Evolutionary conservation across 2,329 filamentous ascomycete species (phyloP).

Genomic region (Metarhizium guizhouense): DNA sequence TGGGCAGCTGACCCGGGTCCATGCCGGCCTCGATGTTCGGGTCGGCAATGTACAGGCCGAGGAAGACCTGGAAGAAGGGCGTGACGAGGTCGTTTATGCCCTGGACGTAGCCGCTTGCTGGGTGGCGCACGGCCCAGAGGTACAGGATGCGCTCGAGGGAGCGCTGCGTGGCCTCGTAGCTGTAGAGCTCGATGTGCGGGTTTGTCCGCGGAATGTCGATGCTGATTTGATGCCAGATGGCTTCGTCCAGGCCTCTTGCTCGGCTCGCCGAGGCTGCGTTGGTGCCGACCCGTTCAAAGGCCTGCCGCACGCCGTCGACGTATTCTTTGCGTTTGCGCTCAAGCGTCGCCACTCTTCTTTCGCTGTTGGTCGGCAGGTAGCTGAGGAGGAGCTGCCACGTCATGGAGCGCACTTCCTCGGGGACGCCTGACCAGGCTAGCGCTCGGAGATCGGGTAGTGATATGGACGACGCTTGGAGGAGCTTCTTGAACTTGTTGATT

Average conservation of each 20-base stretch:
- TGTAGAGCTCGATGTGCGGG: slow-evolving; percentile 88
- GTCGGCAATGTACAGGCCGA: slow-evolving; percentile 92
- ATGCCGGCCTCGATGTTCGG: slow-evolving; percentile 86
- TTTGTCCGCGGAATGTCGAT: slow-evolving; percentile 96
- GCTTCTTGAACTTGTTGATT: slow-evolving; percentile 97
- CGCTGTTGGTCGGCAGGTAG: slow-evolving; percentile 94
- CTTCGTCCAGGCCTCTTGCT: slow-evolving; percentile 73
- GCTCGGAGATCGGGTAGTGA: slow-evolving; percentile 74
- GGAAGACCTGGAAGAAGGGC: slow-evolving; percentile 95
- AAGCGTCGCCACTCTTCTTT: slow-evolving; percentile 78
- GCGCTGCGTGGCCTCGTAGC: slow-evolving; percentile 90
- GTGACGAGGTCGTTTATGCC: slow-evolving; percentile 98
- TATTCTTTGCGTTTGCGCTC: slow-evolving; percentile 97
- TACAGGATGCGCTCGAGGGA: slow-evolving; percentile 93
- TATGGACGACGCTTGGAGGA: slow-evolving; percentile 86
- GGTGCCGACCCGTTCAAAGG: slow-evolving; percentile 56
- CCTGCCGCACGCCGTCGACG: slow-evolving; percentile 76
- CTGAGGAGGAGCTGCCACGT: slow-evolving; percentile 96
- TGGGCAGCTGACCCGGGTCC: slow-evolving; percentile 91
- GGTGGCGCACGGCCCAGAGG: slow-evolving; percentile 95
- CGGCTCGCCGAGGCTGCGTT: slow-evolving; percentile 31
- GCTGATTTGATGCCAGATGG: slow-evolving; percentile 99
- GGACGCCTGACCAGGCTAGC: slow-evolving; percentile 88
- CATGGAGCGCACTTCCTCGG: slow-evolving; percentile 92
- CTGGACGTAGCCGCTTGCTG: slow-evolving; percentile 94